phyloP scores from a whole-genome alignment of 1,284 basidiomycete genomes.

The Pascua sp. region DNA sequence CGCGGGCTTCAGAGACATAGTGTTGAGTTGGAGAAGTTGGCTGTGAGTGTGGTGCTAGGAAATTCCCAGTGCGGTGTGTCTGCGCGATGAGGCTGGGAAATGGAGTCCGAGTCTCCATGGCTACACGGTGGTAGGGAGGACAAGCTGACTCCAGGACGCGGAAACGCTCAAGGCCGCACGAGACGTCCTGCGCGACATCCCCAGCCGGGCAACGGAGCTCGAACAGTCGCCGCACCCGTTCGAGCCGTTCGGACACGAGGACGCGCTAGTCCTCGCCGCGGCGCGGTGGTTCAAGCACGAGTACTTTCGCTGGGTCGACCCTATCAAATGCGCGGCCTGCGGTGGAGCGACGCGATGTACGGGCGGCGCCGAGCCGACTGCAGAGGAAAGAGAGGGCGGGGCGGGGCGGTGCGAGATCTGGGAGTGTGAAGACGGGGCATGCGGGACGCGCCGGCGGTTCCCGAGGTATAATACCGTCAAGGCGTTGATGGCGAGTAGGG shows the following conservation, averaged over 20 bases:
- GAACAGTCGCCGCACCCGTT: conserved; percentile 18
- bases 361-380: conserved; percentile 21
- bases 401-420: conserved; percentile 49
- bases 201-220: neutral
- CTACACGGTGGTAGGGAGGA: neutral
- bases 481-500: conserved; percentile 42
- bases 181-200: neutral
- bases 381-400: conserved; percentile 42
- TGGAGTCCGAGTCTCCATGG: neutral
- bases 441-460: conserved; percentile 41
- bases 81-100: neutral
- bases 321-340: conserved; percentile 49
- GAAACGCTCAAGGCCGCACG: neutral
- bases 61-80: too few relatives aligned
- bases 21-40: neutral
- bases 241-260: conserved; percentile 27
- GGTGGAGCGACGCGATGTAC: conserved; percentile 28
- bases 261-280: conserved; percentile 45
- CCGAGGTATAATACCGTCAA: conserved; percentile 45
- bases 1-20: neutral
- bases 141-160: neutral
- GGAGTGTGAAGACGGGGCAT: conserved; percentile 21
- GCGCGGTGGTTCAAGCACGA: conserved; percentile 52
- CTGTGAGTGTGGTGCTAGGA: neutral
- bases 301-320: conserved; percentile 54